phyloP scores from a whole-genome alignment of 805 yeast genomes.

The Candida suzukii region DNA sequence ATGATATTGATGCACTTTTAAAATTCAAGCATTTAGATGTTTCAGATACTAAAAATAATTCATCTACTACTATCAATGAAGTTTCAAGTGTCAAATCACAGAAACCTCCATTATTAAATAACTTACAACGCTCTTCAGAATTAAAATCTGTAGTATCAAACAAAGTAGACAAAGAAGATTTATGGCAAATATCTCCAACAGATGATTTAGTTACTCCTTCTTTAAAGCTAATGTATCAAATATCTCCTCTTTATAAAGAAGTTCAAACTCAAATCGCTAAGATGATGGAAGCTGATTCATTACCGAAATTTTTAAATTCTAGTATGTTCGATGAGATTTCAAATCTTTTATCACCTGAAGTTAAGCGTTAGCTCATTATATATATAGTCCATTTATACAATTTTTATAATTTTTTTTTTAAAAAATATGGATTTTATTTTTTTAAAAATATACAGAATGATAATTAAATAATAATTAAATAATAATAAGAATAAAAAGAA shows the following conservation, averaged over 20 bases:
- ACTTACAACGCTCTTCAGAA: no score
- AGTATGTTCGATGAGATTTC: slow-evolving; percentile 28
- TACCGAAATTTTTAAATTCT: slow-evolving; percentile 57
- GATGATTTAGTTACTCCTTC: slow-evolving; percentile 25
- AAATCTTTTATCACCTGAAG: background rate
- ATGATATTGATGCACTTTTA: slow-evolving; percentile 1
- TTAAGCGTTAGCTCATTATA: background rate
- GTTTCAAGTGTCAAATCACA: no score
- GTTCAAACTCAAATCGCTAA: slow-evolving; percentile 43
- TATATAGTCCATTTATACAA: no score
- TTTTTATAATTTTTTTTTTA: no score
- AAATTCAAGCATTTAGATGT: slow-evolving; percentile 5
- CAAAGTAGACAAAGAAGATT: no score
- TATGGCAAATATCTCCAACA: slow-evolving; percentile 22
- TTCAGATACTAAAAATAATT: slow-evolving; percentile 3
- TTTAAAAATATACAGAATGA: background rate
- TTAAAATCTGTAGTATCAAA: no score
- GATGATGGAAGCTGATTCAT: slow-evolving; percentile 67
- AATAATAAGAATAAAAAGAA: background rate
- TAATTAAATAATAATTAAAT: background rate
- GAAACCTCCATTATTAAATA: no score
- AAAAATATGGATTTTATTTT: background rate
- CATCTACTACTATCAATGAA: background rate
- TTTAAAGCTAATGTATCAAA: slow-evolving; percentile 27
- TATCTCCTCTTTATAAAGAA: slow-evolving; percentile 38